Conservation (phyloP, 1,284 basidiomycete genomes). For the Ganoderma multipileum region DNA sequence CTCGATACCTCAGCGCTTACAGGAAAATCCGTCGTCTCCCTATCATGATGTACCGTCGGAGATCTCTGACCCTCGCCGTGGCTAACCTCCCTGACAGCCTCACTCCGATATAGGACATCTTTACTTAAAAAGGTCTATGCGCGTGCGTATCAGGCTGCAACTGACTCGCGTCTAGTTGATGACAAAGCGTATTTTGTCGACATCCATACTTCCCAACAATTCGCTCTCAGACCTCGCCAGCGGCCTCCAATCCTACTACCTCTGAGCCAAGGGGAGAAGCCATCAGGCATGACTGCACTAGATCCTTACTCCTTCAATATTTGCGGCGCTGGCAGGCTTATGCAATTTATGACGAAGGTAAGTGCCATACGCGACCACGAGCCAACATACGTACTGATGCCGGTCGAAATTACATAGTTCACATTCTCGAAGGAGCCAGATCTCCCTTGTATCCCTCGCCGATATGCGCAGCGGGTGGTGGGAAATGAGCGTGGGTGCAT, state of each 20-base stretch:
- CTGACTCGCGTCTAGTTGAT: not conserved
- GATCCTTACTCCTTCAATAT: not conserved
- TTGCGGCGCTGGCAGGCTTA: not conserved
- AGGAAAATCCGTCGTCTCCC: not conserved
- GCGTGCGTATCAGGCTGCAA: not conserved
- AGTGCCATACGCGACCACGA: not conserved
- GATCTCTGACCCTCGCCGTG: not conserved
- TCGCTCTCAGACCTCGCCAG: not conserved
- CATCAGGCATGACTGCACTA: not conserved
- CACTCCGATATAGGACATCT: not conserved
- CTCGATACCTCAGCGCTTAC: not conserved
- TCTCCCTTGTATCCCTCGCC: not conserved
- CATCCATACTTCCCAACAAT: not conserved
- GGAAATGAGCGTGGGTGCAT: not conserved
- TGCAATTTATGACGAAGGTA: not conserved
- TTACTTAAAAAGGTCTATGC: not conserved
- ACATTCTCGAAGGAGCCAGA: not conserved
- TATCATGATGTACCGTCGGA: not conserved
- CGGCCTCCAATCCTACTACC: not conserved
- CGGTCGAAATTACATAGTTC: not conserved
- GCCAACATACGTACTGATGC: not conserved
- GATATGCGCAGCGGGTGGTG: not conserved
- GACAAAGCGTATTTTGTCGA: not conserved
- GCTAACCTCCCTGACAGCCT: not conserved
- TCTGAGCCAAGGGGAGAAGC: not conserved